Evolutionary conservation across 345 rosid genomes (phyloP), one percentile per base, ranked within the genome.

Genomic region (Acer negundo): DNA sequence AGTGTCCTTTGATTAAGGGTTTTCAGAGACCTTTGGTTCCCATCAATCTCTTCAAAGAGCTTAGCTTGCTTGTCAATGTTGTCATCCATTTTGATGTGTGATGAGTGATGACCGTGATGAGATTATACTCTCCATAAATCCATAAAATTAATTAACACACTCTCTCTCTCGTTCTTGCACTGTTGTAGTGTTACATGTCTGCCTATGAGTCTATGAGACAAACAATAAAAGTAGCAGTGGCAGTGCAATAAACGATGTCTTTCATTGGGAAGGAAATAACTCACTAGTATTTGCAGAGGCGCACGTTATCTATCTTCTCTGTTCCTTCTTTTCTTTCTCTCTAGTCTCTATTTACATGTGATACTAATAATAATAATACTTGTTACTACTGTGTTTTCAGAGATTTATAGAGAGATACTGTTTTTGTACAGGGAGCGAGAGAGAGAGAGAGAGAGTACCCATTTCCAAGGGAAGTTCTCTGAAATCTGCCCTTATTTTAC

Each of bases 191-290:
- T 35, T 42, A 8, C 9, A 42, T 42, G 46, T 42, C 46, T 42
- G 10, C 9, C 46, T 42, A 42, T 53, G n/a, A 10, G n/a, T 16
- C 58, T 44, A 24, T 67, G 16, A 63, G 59, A 22, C 12, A 58
- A 53, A 22, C 12, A 58, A 53, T 53, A 20, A 63, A 10, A 67
- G 58, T 55, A 53, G 72, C 79, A 63, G 81, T 72, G 67, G 73
- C 69, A 67, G 69, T 67, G 69, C 77, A 74, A 46, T 61, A 70
- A 42, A 55, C 31, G 76, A 63, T 72, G 67, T 51, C 76, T 22
- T 78, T 79, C 79, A 26, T 80, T 49, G 79, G 79, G 73, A 75
- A 75, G 79, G 82, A 23, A 70, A 80, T 64, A 35, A 23, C 78
- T 68, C 64, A 73, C 69, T 31, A 15, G 42, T 16, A 67, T 53